A percentile compares a stretch with the other conserved stretches of the same genome.
Conservation (phyloP, 139 green algal genomes). For the Spirogloea muscicola region DNA sequence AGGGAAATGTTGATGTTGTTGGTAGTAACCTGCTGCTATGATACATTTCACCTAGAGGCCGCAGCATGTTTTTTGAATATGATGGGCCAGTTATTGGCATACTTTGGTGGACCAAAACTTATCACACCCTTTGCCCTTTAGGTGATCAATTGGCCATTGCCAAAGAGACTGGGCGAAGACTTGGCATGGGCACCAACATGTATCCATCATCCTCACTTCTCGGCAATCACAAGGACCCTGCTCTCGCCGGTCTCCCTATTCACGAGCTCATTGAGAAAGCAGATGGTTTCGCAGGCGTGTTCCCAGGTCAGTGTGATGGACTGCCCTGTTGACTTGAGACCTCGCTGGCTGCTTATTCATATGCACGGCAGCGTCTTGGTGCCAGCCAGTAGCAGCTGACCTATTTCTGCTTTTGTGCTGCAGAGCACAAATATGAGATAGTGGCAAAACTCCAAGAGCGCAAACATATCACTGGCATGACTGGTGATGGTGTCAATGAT, state of each 20-base stretch:
- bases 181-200: conserved; percentile 56
- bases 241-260: conserved; percentile 12
- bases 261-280: conserved; percentile 46
- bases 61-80: not conserved
- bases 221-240: conserved; percentile 7
- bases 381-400: too few species aligned
- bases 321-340: too few species aligned
- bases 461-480: conserved; percentile 55
- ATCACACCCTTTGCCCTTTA: conserved; percentile 11
- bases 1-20: not conserved
- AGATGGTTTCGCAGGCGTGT: conserved; percentile 51
- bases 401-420: too few species aligned
- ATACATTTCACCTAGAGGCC: not conserved
- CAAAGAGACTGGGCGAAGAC: conserved; percentile 45
- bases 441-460: conserved; percentile 42
- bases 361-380: too few species aligned
- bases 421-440: conserved; percentile 52
- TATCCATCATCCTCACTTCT: conserved; percentile 53
- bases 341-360: too few species aligned
- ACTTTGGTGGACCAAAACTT: conserved; percentile 5
- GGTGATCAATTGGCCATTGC: conserved; percentile 52
- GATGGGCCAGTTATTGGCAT: not conserved
- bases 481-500: conserved; percentile 80
- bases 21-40: not conserved
- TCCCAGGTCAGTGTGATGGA: too few species aligned